Evolutionary conservation across 495 filamentous ascomycete genomes (phyloP).

Genomic region (Penicillium crystallinum): DNA sequence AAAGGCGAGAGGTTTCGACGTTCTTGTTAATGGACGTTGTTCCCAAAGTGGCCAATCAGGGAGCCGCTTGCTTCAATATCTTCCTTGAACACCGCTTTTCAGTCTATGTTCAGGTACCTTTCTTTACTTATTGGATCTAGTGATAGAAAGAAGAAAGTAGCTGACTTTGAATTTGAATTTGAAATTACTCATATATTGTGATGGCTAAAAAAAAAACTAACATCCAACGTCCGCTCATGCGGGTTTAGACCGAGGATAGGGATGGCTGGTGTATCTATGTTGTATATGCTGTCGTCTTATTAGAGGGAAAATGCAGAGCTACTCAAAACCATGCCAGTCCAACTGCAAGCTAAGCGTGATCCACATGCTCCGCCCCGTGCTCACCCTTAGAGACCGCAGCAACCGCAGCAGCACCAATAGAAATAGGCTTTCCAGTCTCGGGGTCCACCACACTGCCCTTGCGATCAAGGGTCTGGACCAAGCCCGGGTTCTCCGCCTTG

Average conservation of each 20-base stretch:
- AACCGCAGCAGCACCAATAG: constrained; percentile 8
- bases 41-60: constrained; percentile 32
- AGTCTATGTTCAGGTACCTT: too few relatives aligned
- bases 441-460: constrained; percentile 47
- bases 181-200: too few relatives aligned
- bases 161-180: too few relatives aligned
- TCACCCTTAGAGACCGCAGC: constrained; percentile 9
- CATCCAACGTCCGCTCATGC: too few relatives aligned
- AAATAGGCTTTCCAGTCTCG: constrained; percentile 34
- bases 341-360: constrained; percentile 10
- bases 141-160: too few relatives aligned
- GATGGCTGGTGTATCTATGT: too few relatives aligned
- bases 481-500: constrained; percentile 50
- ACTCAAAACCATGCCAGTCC: background rate
- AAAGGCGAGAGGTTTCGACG: background rate
- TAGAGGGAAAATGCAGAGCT: background rate
- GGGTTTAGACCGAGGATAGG: too few relatives aligned
- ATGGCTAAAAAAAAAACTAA: too few relatives aligned
- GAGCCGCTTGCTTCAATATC: background rate
- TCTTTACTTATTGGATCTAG: too few relatives aligned
- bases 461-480: constrained; percentile 37
- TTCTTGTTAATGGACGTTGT: constrained; percentile 8
- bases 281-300: too few relatives aligned
- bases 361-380: constrained; percentile 24
- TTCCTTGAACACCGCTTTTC: too few relatives aligned